phyloP scores from a whole-genome alignment of 225 moss, liverwort and hornwort genomes.

The Pleurozium schreberi region DNA sequence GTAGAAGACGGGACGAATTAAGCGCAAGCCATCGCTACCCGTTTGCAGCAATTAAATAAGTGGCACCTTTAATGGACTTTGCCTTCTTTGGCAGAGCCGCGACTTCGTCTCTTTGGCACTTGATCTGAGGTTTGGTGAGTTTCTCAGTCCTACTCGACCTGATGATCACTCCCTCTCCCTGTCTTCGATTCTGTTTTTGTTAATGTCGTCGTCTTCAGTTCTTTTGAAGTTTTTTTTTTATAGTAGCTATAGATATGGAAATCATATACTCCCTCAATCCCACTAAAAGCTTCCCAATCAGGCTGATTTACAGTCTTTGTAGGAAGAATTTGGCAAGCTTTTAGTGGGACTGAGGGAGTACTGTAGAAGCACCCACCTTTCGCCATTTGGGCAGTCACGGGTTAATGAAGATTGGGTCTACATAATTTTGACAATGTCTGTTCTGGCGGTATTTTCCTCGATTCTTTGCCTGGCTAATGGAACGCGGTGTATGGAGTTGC shows the following conservation, averaged over 20 bases:
- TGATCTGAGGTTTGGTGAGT: no score
- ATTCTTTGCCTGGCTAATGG: neutral
- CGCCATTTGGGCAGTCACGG: neutral
- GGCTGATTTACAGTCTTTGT: no score
- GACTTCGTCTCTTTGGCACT: no score
- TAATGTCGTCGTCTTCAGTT: neutral
- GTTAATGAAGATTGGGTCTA: neutral
- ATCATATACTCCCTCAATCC: neutral
- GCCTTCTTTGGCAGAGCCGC: no score
- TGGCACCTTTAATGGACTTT: no score
- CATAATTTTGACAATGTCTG: neutral
- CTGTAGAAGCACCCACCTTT: neutral
- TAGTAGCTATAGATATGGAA: neutral
- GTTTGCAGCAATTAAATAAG: no score
- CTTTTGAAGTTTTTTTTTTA: neutral
- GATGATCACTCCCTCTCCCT: neutral
- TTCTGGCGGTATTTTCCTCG: neutral
- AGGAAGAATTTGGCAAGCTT: no score
- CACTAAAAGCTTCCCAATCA: no score
- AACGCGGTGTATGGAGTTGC: conserved; percentile 18
- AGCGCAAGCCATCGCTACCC: no score
- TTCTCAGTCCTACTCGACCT: neutral
- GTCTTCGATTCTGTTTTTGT: neutral
- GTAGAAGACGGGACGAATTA: neutral
- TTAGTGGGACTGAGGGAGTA: no score